Conservation (phyloP, 768 basidiomycete species). For the Tulasnella sp. region DNA sequence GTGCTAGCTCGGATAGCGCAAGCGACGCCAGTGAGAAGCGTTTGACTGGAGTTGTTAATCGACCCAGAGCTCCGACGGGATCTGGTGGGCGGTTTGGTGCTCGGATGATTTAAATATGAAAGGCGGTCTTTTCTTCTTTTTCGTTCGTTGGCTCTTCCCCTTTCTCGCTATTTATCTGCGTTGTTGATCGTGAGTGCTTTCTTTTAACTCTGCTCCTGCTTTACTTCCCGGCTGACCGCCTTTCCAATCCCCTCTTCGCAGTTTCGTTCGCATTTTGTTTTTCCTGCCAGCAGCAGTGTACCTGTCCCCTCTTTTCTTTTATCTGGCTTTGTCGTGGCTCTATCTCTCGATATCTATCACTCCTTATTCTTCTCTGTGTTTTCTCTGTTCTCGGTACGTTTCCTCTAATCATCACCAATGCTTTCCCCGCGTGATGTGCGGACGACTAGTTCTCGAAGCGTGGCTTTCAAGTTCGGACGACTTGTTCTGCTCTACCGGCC, state of each 20-base stretch:
- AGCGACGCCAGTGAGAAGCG: not conserved
- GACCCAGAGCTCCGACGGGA: slow-evolving; percentile 1
- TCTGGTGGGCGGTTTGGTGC: not conserved
- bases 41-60: not conserved
- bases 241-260: not conserved
- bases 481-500: too few species aligned
- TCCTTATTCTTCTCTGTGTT: not conserved
- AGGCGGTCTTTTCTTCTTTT: not conserved
- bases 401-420: not conserved
- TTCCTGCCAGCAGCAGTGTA: not conserved
- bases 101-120: not conserved
- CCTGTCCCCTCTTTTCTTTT: not conserved
- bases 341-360: not conserved
- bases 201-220: not conserved
- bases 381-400: not conserved
- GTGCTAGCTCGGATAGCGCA: not conserved
- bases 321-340: not conserved
- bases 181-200: not conserved
- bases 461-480: too few species aligned
- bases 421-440: not conserved
- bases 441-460: too few species aligned
- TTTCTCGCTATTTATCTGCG: not conserved
- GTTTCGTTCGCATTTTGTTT: not conserved
- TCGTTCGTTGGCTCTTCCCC: not conserved
- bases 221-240: not conserved